phyloP scores from a whole-genome alignment of 331 rosid genomes.

The Erythrophleum ivorense region DNA sequence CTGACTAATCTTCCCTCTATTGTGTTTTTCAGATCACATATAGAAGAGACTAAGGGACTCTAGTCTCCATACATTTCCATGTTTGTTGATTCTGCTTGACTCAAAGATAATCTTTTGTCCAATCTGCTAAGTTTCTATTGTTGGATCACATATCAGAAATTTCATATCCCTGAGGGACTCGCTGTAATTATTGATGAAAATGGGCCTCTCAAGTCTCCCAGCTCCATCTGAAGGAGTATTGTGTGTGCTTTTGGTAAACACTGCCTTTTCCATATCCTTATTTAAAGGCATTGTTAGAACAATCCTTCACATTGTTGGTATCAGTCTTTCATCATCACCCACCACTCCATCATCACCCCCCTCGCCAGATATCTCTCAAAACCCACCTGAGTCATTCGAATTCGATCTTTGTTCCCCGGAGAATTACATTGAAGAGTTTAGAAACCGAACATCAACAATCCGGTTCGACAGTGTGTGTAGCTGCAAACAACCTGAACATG shows the following conservation, averaged over 20 bases:
- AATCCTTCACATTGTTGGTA: slow-evolving; percentile 73
- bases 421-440: slow-evolving; percentile 62
- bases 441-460: slow-evolving; percentile 59
- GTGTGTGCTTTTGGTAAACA: slow-evolving; percentile 71
- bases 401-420: slow-evolving; percentile 49
- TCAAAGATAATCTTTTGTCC: background rate
- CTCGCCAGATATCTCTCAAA: slow-evolving; percentile 50
- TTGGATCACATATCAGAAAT: slow-evolving; percentile 20
- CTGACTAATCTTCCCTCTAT: slow-evolving; percentile 49
- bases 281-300: slow-evolving; percentile 77
- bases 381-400: slow-evolving; percentile 57
- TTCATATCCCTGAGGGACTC: slow-evolving; percentile 25
- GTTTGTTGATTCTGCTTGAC: slow-evolving; percentile 37
- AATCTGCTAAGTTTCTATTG: slow-evolving; percentile 25
- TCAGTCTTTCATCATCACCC: slow-evolving; percentile 55
- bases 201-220: slow-evolving; percentile 97
- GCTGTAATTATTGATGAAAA: slow-evolving; percentile 39
- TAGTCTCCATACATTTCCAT: slow-evolving; percentile 26
- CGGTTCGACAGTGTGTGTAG: slow-evolving; percentile 53
- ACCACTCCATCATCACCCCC: slow-evolving; percentile 38
- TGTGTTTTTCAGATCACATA: slow-evolving; percentile 51
- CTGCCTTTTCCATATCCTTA: slow-evolving; percentile 75
- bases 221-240: slow-evolving; percentile 93
- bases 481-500: slow-evolving; percentile 57
- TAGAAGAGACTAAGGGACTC: slow-evolving; percentile 31